Base-by-base conservation (phyloP, 2,329 filamentous ascomycete species). In the Phaeophleospora eucalypticola region DNA sequence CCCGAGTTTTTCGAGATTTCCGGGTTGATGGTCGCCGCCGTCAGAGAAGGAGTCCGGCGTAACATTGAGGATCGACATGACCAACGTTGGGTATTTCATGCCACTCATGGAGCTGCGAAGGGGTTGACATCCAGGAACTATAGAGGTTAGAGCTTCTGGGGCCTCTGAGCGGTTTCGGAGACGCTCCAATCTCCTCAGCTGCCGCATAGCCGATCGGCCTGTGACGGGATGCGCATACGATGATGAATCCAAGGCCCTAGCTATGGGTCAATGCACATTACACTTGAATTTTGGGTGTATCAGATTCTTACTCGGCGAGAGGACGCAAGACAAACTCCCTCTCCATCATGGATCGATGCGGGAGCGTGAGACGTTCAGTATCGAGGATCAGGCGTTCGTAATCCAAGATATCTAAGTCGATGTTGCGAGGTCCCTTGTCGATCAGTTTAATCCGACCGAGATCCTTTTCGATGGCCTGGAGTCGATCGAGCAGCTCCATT, bases 11-110 rank as follows among this genome's bases (percentile, higher is more conserved):
- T 66, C 52, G 1, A 71, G 51, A 52, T 80, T 73, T 4, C 53
- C 62, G 18, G 72, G 61, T 36, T 71, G 69, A 65, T 89, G 79
- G 7, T 74, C 62, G 7, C 89, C 89, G 43, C 89, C 91, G 63
- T 97, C 90, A 1, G 91, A 97, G 72, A 98, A 98, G 8, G 91
- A 97, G 70, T 98, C 91, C 0, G 91, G 91, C 0, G 93, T 97
- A 43, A 95, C 72, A 68, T 98, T 98, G 37, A 97, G 75, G 54
- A 98, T 95, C 45, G 87, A 87, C 93, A 98, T 98, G 57, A 96
- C 71, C 37, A 82, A 81, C 0, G 91, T 96, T 43, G 72, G 75
- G 39, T 83, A 79, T 37, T 61, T 64, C n/a, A n/a, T n/a, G n/a
- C n/a, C n/a, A n/a, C n/a, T n/a, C n/a, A n/a, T n/a, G n/a, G n/a